Conservation (phyloP, 306 rosid species). For the Cucumis melo region DNA sequence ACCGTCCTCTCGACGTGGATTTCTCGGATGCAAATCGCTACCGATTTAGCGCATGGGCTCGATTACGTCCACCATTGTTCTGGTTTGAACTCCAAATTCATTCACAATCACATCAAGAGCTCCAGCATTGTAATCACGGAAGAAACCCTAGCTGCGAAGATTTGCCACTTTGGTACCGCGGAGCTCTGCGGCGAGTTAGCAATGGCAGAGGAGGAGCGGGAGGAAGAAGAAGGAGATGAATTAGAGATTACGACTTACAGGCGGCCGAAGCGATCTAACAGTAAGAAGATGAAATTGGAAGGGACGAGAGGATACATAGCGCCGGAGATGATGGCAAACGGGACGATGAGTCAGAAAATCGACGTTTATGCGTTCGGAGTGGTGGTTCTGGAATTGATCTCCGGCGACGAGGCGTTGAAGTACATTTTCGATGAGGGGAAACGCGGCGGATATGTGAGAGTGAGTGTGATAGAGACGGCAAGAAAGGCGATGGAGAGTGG, state of each 20-base stretch:
- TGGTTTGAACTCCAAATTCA: conserved; percentile 35
- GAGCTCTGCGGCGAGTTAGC: conserved; percentile 56
- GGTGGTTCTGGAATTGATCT: conserved; percentile 62
- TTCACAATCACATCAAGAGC: conserved; percentile 72
- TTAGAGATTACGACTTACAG: background rate
- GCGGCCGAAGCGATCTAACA: conserved; percentile 19
- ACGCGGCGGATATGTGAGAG: conserved; percentile 34
- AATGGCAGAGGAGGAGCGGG: background rate
- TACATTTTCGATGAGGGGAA: conserved; percentile 21
- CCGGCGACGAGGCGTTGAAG: conserved; percentile 67
- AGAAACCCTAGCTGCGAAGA: conserved; percentile 27
- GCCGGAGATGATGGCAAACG: conserved; percentile 55
- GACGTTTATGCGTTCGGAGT: conserved; percentile 94
- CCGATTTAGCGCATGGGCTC: conserved; percentile 83
- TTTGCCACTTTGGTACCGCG: conserved; percentile 83
- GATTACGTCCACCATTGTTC: conserved; percentile 79
- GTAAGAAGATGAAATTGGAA: conserved; percentile 36
- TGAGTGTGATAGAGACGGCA: conserved; percentile 69
- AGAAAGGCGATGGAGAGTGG: conserved; percentile 28
- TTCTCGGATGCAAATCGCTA: conserved; percentile 64
- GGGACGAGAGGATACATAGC: conserved; percentile 90
- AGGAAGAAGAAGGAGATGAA: background rate
- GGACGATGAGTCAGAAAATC: conserved; percentile 51
- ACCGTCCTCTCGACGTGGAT: conserved; percentile 62
- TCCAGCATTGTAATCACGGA: conserved; percentile 54